Base-by-base conservation (phyloP, 495 filamentous ascomycete species). In the Penicillium coprophilum region DNA sequence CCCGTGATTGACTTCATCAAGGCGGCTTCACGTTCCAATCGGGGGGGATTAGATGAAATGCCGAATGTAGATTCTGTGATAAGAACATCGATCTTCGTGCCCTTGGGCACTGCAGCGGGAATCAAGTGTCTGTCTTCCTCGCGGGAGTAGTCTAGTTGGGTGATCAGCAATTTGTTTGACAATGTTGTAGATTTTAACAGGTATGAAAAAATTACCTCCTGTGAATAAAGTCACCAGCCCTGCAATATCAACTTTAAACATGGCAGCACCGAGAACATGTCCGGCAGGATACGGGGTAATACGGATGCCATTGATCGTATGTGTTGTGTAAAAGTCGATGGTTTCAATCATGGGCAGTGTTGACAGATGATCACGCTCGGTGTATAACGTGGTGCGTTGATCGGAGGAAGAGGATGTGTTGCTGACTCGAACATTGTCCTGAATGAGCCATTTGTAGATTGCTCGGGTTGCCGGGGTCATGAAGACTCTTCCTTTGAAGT, bases 391-490 rank as follows among this genome's bases (percentile, higher is more conserved):
- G 0, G 89, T 84, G 10, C 84, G 84, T 56, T 87, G 83, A 57
- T 90, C 87, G 1, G 89, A 87, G 15, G 82, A 84, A 15, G 81
- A 83, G 0, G 89, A 87, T 0, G 88, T 91, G 68, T 91, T 87
- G 64, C 78, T 82, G 32, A 98, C 92, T 56, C 94, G 86, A 27
- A 98, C 88, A 67, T 89, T 92, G 74, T 98, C 94, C 70, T 96
- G 91, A 50, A 97, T 96, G 32, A 98, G 81, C 92, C 93, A 97
- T 78, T 97, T 97, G 81, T 98, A 98, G 72, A 98, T 98, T 57
- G 94, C 94, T 73, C 97, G 97, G 23, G 94, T 98, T 6, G 94
- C 89, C 76, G 97, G 94, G 24, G 94, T 98, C 93, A 97, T 98
- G 76, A 97, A 97, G 55, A 97, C 92, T 27, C 92, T 85, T 51